Evolutionary conservation across 306 rosid species (phyloP), one percentile per base, ranked within the genome.

Genomic region (Spatholobus suberectus): DNA sequence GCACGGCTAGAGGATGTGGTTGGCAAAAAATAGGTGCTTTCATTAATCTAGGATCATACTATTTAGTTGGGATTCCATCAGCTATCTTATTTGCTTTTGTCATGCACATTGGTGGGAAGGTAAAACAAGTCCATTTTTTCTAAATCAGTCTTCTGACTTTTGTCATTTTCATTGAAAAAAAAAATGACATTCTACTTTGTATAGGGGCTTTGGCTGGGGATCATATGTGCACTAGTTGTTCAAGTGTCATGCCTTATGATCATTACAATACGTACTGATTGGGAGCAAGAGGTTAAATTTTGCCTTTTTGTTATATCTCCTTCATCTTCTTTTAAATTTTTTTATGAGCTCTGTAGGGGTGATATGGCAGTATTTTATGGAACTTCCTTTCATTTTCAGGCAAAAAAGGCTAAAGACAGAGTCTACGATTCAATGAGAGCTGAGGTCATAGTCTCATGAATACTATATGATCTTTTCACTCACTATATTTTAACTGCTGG

Each of bases 1-100:
- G 98, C 21, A 87, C 83, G 29, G 91, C 90, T 72, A 88, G 98
- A 87, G 98, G 97, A 57, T 92, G 98, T 73, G 98, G 97, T 35
- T 86, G 92, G 98, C 98, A 94, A 82, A 90, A 89, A 59, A 81
- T 88, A 44, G 98, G 98, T 77, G 95, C 98, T 51, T 86, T 40
- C 63, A 82, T 94, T 21, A 94, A 94, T 73, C 90, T 94, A 18
- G 95, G 97, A 8, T 81, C 95, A 20, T 94, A 92, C 82, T 94
- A 94, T 44, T 34, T 92, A 11, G 90, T 90, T 38, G 97, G 98
- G 84, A 87, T 92, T 82, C 95, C 97, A 15, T 58, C 73, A 49
- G 92, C 97, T 72, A 32, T 83, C 77, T 32, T 88, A 1, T 82
- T 94, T 29, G 94, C 94, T 58, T 94, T 94, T 80, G 86, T 88